phyloP scores from a whole-genome alignment of 768 basidiomycete genomes.

The Kwoniella europaea region DNA sequence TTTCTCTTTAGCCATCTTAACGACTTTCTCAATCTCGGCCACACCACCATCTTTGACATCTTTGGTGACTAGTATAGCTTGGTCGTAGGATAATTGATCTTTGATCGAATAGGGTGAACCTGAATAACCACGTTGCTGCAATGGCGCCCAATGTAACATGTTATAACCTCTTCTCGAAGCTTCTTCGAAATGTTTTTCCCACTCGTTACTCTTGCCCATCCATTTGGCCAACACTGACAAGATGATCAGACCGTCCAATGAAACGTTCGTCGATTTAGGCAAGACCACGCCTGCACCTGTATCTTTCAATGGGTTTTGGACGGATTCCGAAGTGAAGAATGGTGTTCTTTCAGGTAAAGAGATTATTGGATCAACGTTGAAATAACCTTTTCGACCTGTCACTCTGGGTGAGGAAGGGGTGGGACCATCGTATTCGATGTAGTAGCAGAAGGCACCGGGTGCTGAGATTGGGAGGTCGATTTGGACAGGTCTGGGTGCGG shows the following conservation, averaged over 20 bases:
- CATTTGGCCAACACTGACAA: slow-evolving; percentile 94
- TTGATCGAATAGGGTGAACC: slow-evolving; percentile 92
- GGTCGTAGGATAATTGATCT: slow-evolving; percentile 82
- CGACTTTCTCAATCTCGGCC: slow-evolving; percentile 66
- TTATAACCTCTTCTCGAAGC: slow-evolving; percentile 91
- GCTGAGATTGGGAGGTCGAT: slow-evolving; percentile 95
- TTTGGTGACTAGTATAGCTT: slow-evolving; percentile 66
- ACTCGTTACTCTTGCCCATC: slow-evolving; percentile 84
- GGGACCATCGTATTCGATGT: slow-evolving; percentile 73
- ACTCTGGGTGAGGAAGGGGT: slow-evolving; percentile 62
- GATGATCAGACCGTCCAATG: slow-evolving; percentile 85
- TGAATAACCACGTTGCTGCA: slow-evolving; percentile 87
- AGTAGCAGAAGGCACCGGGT: slow-evolving; percentile 93
- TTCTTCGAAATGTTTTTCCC: slow-evolving; percentile 80
- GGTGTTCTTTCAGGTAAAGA: slow-evolving; percentile 72
- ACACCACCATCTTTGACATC: slow-evolving; percentile 64
- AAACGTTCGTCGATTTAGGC: slow-evolving; percentile 65
- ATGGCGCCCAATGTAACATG: slow-evolving; percentile 95
- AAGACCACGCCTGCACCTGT: slow-evolving; percentile 59
- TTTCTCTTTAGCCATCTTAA: slow-evolving; percentile 69
- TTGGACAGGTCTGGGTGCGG: slow-evolving; percentile 72
- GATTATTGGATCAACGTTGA: slow-evolving; percentile 93
- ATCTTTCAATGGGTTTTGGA: slow-evolving; percentile 35
- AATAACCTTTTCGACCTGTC: slow-evolving; percentile 87
- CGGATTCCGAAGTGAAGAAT: slow-evolving; percentile 65